Base-by-base conservation (phyloP, 2,329 filamentous ascomycete genomes). In the Pestalotiopsis sp. region DNA sequence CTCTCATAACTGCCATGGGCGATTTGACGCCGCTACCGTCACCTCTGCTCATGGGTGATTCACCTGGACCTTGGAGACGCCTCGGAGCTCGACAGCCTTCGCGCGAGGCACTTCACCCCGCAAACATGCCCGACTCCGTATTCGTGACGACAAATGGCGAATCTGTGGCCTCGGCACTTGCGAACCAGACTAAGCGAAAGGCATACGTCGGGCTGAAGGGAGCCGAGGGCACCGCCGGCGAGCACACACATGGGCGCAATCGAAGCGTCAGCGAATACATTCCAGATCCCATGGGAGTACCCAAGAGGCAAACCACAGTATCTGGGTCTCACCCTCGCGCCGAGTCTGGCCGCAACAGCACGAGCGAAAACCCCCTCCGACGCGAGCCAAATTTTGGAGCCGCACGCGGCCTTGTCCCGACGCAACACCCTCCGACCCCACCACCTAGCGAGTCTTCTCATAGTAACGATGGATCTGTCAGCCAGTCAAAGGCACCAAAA, bases 181-280 rank as follows among this genome's bases (percentile, higher is more conserved):
- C 83, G 20, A 82, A 86, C 70, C 86, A 87, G 68, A 79, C 82
- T n/a, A 88, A 88, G 75, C 84, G 88, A 72, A 90, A 87, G 73
- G 81, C 83, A 36, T 91, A 90, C 73, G 83, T 84, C 25, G 82
- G 82, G 13, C 79, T 89, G 25, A 75, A 78, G 39, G 74, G 74
- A 60, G 68, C 71, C 3, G 76, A 77, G 58, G 72, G 72, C 38
- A 76, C 70, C 68, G 75, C 69, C 63, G 76, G 73, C 20, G 77
- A 76, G 59, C 68, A 73, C 57, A 75, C 78, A 14, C 92, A 93
- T 78, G 83, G 84, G 13, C 88, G 93, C 69, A 94, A 96, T 78
- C 88, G 95, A 74, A 98, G 95, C 79, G 83, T 96, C 31, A 97
- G 94, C 82, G 95, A 98, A 72, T 97, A 97, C 79, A 86, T 90